Percentiles rank a stretch among this genome's conserved stretches.
Conservation (phyloP, 2,329 filamentous ascomycete species). For the Aspergillus hortae region DNA sequence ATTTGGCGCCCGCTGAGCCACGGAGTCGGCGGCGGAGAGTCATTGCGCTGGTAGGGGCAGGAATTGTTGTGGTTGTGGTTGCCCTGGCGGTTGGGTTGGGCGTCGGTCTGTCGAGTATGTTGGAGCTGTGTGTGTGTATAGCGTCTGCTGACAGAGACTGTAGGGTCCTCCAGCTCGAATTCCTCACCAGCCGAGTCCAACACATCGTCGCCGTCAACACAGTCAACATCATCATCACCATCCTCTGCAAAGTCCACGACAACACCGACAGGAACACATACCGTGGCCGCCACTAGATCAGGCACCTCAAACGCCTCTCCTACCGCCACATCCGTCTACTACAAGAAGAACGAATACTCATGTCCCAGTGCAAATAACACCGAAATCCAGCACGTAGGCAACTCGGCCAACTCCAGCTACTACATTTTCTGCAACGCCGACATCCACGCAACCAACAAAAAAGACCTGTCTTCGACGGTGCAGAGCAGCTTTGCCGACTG, state of each 20-base stretch:
- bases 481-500: background rate
- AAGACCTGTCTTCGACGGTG: background rate
- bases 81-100: no score
- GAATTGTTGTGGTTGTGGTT: no score
- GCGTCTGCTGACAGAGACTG: no score
- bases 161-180: no score
- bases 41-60: no score
- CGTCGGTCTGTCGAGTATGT: no score
- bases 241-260: background rate
- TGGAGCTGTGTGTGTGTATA: no score
- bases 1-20: no score
- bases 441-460: background rate
- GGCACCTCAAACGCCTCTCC: background rate
- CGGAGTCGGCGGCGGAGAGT: no score
- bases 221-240: background rate
- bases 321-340: background rate
- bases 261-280: no score
- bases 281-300: background rate
- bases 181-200: background rate
- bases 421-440: conserved; percentile 2
- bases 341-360: background rate
- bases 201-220: background rate
- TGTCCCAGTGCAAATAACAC: conserved; percentile 1
- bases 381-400: background rate
- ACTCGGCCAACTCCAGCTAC: background rate